Evolutionary conservation across 345 rosid genomes (phyloP).

Genomic region (Aegle marmelos): DNA sequence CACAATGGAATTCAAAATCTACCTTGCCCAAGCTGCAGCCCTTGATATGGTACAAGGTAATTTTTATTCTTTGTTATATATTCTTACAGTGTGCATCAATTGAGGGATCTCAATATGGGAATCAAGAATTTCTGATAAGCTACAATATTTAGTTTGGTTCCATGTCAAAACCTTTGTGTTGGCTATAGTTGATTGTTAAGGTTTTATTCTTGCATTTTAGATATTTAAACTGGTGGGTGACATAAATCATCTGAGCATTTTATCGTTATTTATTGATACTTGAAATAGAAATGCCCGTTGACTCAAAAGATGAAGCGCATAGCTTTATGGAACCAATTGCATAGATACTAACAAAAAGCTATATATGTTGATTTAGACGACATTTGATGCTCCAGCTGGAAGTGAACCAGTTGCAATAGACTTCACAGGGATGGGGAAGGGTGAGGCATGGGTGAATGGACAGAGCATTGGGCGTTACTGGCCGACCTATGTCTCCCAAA

Average conservation of each 20-base stretch:
- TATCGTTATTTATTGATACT: neutral
- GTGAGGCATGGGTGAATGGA: constrained; percentile 97
- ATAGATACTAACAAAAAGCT: constrained; percentile 9
- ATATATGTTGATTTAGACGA: constrained; percentile 45
- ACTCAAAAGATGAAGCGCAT: neutral
- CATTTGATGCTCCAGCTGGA: constrained; percentile 66
- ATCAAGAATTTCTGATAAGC: neutral
- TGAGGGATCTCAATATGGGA: neutral
- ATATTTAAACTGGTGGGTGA: neutral
- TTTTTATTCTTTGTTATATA: neutral
- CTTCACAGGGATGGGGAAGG: constrained; percentile 89
- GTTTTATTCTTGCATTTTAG: neutral
- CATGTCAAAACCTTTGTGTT: neutral
- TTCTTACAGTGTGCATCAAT: neutral
- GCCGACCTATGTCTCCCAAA: constrained; percentile 59
- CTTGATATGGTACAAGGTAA: constrained; percentile 94
- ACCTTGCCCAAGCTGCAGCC: constrained; percentile 74
- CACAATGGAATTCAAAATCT: constrained; percentile 66
- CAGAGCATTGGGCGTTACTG: constrained; percentile 95
- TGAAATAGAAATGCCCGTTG: neutral
- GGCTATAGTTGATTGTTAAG: neutral
- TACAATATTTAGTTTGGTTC: neutral
- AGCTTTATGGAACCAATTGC: neutral
- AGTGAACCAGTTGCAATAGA: constrained; percentile 73
- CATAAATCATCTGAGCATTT: neutral